Conservation (phyloP, 345 rosid species). For the Pistacia integerrima region DNA sequence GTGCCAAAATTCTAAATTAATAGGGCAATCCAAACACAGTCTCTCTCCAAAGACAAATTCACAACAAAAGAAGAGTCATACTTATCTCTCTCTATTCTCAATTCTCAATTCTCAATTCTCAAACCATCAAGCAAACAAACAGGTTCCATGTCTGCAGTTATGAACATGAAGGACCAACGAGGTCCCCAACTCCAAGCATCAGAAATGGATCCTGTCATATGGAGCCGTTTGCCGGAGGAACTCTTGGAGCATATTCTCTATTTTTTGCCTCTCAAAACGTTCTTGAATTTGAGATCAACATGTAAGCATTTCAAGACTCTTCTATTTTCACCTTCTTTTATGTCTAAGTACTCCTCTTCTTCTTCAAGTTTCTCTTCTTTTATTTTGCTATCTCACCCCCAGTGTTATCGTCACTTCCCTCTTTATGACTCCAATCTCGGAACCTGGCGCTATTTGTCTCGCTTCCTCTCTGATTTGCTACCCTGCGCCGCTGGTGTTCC, state of each 20-base stretch:
- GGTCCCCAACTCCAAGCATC: conserved; percentile 9
- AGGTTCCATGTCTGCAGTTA: background rate
- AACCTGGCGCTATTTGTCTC: conserved; percentile 56
- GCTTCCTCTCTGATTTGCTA: conserved; percentile 38
- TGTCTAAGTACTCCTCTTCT: conserved; percentile 51
- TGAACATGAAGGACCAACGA: background rate
- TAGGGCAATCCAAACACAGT: too few relatives aligned
- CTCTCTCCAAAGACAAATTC: too few relatives aligned
- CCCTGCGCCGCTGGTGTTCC: conserved; percentile 25
- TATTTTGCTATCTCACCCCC: conserved; percentile 80
- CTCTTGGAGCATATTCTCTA: conserved; percentile 63
- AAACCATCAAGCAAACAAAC: conserved; percentile 10
- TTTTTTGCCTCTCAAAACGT: conserved; percentile 56
- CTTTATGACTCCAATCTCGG: conserved; percentile 57
- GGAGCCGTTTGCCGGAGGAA: conserved; percentile 74
- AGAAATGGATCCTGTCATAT: conserved; percentile 73
- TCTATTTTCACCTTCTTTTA: conserved; percentile 50
- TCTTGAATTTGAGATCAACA: conserved; percentile 62
- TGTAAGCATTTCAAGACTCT: conserved; percentile 69
- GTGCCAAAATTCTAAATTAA: too few relatives aligned
- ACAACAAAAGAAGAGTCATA: too few relatives aligned
- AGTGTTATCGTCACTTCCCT: conserved; percentile 46
- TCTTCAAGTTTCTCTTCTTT: conserved; percentile 53
- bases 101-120: too few relatives aligned
- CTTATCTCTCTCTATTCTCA: too few relatives aligned